A percentile compares a stretch with the other conserved stretches of the same genome.
Evolutionary conservation across 2,329 filamentous ascomycete genomes (phyloP).

Genomic region (Claviceps paspali): DNA sequence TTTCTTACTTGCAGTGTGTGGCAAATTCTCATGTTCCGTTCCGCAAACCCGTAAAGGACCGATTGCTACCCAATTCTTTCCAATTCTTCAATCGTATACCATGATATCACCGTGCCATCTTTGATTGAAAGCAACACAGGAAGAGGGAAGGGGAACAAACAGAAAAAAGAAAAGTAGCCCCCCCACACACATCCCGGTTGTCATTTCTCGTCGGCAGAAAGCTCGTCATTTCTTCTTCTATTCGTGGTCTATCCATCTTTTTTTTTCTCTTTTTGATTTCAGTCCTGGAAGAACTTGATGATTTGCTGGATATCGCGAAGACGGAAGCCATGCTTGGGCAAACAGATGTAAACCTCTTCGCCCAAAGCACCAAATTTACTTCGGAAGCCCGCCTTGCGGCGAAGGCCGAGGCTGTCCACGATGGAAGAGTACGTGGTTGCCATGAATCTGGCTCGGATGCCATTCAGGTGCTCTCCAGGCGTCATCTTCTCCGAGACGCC

Average conservation of each 20-base stretch:
- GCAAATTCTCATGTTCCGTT: too few species aligned
- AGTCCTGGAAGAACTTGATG: slow-evolving; percentile 77
- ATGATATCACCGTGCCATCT: too few species aligned
- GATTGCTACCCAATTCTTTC: too few species aligned
- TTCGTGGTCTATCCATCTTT: not conserved
- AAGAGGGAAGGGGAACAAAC: too few species aligned
- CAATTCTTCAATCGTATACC: too few species aligned
- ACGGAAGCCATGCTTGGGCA: slow-evolving; percentile 72
- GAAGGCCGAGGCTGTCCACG: slow-evolving; percentile 66
- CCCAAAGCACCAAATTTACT: slow-evolving; percentile 78
- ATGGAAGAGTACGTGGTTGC: slow-evolving; percentile 71
- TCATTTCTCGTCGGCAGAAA: too few species aligned
- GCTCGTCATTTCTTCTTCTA: too few species aligned
- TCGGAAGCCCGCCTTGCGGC: slow-evolving; percentile 75
- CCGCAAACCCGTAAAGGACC: too few species aligned
- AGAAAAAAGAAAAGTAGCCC: too few species aligned
- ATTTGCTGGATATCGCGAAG: slow-evolving; percentile 72
- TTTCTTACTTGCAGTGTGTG: too few species aligned
- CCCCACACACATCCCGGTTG: too few species aligned
- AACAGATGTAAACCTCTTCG: slow-evolving; percentile 79
- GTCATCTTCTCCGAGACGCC: slow-evolving; percentile 62
- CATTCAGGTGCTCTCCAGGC: slow-evolving; percentile 68
- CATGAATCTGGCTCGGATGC: slow-evolving; percentile 65
- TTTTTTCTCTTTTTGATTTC: slow-evolving; percentile 12
- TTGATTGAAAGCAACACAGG: too few species aligned